Evolutionary conservation across 164 flowering plant genomes (phyloP).

Genomic region (Nelumbo lutea): DNA sequence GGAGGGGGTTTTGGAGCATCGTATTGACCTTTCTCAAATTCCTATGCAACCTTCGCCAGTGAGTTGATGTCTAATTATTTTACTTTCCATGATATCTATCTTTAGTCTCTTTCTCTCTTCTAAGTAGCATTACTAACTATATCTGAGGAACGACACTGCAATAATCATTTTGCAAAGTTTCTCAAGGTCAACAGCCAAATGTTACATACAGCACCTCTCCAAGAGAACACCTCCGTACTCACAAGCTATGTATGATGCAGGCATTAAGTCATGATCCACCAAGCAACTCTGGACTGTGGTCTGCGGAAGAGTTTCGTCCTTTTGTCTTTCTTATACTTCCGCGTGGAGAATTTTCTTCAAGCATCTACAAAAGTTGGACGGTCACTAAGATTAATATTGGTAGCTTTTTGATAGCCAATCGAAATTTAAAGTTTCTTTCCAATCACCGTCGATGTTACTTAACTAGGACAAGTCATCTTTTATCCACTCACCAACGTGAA

Average conservation of each 20-base stretch:
- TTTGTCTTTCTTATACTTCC: conserved; percentile 2
- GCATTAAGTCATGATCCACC: neutral
- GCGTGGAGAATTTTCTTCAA: conserved; percentile 4
- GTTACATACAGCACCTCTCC: neutral
- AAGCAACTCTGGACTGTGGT: conserved; percentile 2
- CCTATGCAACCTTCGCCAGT: too few relatives aligned
- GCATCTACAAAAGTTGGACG: neutral
- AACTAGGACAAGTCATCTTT: neutral
- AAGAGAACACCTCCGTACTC: neutral
- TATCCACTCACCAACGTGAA: conserved; percentile 6
- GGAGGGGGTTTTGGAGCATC: too few relatives aligned
- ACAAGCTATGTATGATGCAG: neutral
- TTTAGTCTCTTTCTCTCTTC: too few relatives aligned
- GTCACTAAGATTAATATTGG: neutral
- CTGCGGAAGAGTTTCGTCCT: neutral
- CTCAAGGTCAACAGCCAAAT: neutral
- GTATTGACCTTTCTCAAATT: too few relatives aligned
- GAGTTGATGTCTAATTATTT: too few relatives aligned
- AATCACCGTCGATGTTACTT: conserved; percentile 10
- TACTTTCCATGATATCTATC: too few relatives aligned
- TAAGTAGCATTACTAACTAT: too few relatives aligned
- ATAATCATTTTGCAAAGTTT: neutral
- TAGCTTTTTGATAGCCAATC: neutral
- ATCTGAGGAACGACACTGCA: too few relatives aligned
- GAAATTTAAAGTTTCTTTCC: neutral